Evolutionary conservation across 2,329 filamentous ascomycete species (phyloP).

Genomic region (Alternaria metachromatica): DNA sequence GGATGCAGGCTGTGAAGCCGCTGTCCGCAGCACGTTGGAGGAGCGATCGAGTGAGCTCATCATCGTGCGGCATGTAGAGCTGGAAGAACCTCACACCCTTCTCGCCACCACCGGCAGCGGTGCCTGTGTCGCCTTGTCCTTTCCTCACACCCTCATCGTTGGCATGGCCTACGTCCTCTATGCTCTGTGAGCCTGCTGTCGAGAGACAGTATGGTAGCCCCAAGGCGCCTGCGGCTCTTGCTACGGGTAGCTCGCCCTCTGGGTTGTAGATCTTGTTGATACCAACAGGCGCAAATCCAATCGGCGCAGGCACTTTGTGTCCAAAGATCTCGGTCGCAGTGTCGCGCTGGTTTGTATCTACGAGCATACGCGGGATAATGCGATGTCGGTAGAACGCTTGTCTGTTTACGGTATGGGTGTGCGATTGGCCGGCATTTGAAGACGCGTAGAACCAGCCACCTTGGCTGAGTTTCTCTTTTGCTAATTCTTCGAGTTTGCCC

Average conservation of each 20-base stretch:
- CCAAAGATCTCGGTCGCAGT: conserved; percentile 66
- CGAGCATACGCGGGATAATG: conserved; percentile 67
- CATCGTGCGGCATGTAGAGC: conserved; percentile 69
- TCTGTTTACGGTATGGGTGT: conserved; percentile 63
- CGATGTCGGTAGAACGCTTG: conserved; percentile 70
- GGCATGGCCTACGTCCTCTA: conserved; percentile 64
- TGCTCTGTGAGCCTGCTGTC: conserved; percentile 62
- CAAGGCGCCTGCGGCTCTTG: conserved; percentile 65
- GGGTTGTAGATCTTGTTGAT: conserved; percentile 71
- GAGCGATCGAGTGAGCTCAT: conserved; percentile 64
- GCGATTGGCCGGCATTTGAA: conserved; percentile 63
- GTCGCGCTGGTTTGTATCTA: conserved; percentile 65
- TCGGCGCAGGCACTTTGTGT: conserved; percentile 64
- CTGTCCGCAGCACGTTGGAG: conserved; percentile 61
- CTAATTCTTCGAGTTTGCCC: conserved; percentile 64
- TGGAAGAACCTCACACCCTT: conserved; percentile 63
- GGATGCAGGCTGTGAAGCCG: conserved; percentile 64
- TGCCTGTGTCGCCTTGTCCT: conserved; percentile 1
- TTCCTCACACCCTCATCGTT: conserved; percentile 53
- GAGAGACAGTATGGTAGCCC: conserved; percentile 66
- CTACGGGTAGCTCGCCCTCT: conserved; percentile 64
- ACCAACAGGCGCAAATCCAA: conserved; percentile 70
- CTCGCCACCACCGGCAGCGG: conserved; percentile 4
- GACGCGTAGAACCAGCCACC: conserved; percentile 67
- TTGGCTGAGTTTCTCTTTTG: conserved; percentile 62